These are phyloP conservation scores for Cryomyces antarcticus DNA, from an alignment of 495 filamentous ascomycete species.

Conservation along the genomic window DNA sequence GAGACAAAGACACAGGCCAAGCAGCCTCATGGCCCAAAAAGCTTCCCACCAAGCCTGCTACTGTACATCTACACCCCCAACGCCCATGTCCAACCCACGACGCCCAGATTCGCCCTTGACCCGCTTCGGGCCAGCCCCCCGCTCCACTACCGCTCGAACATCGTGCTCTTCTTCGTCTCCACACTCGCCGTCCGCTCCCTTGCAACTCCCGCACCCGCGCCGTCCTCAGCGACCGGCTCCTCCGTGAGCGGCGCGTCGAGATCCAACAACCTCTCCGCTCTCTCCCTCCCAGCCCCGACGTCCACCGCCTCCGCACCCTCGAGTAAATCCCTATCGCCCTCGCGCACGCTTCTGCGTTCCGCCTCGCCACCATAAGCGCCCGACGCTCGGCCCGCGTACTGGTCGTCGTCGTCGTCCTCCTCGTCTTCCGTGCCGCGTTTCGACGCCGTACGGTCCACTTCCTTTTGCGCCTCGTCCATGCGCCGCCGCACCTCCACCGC, in stretches of 20 bases:
- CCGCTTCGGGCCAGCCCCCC: too few species aligned
- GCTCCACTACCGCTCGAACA: constrained; percentile 16
- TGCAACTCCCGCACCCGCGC: constrained; percentile 1
- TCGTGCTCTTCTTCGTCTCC: constrained; percentile 11
- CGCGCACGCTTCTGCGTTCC: constrained; percentile 42
- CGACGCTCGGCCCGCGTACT: constrained; percentile 6
- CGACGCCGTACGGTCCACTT: constrained; percentile 55
- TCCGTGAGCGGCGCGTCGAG: background rate
- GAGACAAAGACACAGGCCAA: too few species aligned
- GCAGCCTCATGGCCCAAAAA: too few species aligned
- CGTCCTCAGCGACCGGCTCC: constrained; percentile 2
- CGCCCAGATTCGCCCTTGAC: too few species aligned
- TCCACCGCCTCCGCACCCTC: constrained; percentile 61
- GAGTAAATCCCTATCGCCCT: constrained; percentile 57
- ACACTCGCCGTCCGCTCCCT: constrained; percentile 9
- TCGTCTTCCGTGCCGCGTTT: constrained; percentile 28
- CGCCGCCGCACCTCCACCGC: constrained; percentile 73
- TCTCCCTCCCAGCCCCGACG: constrained; percentile 8
- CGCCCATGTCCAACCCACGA: too few species aligned
- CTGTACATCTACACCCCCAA: too few species aligned
- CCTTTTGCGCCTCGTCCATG: constrained; percentile 83
- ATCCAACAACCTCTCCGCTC: constrained; percentile 5
- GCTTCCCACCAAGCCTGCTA: too few species aligned
- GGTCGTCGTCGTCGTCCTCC: constrained; percentile 61
- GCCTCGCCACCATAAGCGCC: constrained; percentile 35